phyloP scores from a whole-genome alignment of 108 stramenopile genomes.

The Licmophora abbreviata region DNA sequence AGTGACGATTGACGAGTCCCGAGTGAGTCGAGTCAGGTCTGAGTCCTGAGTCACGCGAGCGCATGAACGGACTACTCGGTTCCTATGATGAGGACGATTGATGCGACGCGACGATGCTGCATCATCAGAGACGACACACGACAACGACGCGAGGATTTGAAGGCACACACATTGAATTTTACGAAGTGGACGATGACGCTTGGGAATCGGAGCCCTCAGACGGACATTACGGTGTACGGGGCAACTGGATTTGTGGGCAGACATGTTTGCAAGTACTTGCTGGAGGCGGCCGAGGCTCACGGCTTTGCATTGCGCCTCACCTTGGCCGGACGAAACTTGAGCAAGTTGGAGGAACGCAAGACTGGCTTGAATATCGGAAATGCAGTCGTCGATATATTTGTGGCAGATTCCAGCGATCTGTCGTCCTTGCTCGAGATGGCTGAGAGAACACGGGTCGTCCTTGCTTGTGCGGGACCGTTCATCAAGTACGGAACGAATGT shows the following conservation, averaged over 20 bases:
- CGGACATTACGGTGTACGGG: conserved; percentile 39
- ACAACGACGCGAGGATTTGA: no score
- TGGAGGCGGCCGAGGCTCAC: conserved; percentile 3
- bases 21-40: no score
- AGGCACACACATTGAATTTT: no score
- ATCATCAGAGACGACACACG: no score
- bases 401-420: conserved; percentile 24
- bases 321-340: conserved; percentile 28
- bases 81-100: no score
- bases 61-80: no score
- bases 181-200: no score
- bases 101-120: no score
- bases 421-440: conserved; percentile 35
- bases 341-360: conserved; percentile 15
- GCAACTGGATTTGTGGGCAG: conserved; percentile 41
- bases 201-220: no score
- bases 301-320: conserved; percentile 11
- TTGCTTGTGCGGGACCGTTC: conserved; percentile 85
- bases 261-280: conserved; percentile 26
- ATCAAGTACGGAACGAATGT: conserved; percentile 55
- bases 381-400: conserved; percentile 15
- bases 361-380: not conserved
- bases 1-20: no score
- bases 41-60: no score
- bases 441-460: conserved; percentile 49